Evolutionary conservation across 78 protist species (phyloP).

Genomic region (slime mould (Dictyostelium discoideum)): DNA sequence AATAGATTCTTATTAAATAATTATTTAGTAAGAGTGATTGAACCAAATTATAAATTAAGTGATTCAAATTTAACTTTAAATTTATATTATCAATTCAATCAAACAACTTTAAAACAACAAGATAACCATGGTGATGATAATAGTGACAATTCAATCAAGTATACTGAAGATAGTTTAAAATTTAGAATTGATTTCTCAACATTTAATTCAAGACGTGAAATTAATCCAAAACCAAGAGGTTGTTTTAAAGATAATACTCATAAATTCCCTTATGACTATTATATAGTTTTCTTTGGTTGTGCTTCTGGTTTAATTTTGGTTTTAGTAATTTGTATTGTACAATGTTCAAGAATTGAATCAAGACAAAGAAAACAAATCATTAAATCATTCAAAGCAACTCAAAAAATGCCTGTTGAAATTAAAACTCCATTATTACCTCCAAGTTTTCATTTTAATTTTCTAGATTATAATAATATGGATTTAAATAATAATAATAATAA

Average conservation of each 20-base stretch:
- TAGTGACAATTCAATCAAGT: no score
- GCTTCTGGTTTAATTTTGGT: not conserved
- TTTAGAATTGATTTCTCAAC: not conserved
- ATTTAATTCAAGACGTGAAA: not conserved
- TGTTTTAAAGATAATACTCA: not conserved
- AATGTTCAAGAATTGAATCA: constrained; percentile 31
- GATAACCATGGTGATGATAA: not conserved
- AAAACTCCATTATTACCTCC: constrained; percentile 14
- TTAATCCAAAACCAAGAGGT: not conserved
- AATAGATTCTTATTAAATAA: not conserved
- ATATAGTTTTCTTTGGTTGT: not conserved
- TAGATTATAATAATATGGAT: not conserved
- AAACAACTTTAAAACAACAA: not conserved
- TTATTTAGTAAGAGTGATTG: not conserved
- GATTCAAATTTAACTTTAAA: not conserved
- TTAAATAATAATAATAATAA: not conserved
- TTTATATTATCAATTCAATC: not conserved
- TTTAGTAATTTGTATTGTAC: not conserved
- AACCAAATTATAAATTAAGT: not conserved
- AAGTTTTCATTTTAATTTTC: not conserved
- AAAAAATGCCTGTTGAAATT: not conserved
- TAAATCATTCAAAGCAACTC: not conserved
- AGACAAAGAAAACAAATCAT: constrained; percentile 34
- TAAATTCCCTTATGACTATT: constrained; percentile 4
- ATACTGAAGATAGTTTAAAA: not conserved